phyloP scores from a whole-genome alignment of 192 early-diverging fungal species.

The Jimgerdemannia flammicorona region DNA sequence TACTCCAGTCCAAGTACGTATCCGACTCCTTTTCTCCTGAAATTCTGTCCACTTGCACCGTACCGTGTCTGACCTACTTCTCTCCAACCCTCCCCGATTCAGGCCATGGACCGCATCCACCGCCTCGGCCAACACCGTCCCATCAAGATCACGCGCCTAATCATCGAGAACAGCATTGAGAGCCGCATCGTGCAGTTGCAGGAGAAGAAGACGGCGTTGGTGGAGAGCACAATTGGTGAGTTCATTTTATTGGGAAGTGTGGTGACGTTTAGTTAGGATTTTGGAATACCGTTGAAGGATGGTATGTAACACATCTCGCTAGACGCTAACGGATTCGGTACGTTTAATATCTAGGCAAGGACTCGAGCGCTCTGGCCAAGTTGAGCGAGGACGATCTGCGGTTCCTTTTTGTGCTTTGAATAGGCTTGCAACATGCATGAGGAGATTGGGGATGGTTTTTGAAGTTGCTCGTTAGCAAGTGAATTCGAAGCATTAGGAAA shows the following conservation, averaged over 20 bases:
- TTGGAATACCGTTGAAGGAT: too few relatives aligned
- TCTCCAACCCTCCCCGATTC: conserved; percentile 61
- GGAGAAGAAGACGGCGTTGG: conserved; percentile 90
- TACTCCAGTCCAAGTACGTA: not conserved
- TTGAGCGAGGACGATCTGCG: conserved; percentile 75
- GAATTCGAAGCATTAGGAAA: too few relatives aligned
- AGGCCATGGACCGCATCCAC: conserved; percentile 96
- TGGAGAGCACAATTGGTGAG: conserved; percentile 82
- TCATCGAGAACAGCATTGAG: conserved; percentile 94
- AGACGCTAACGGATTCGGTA: too few relatives aligned
- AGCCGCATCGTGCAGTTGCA: conserved; percentile 86
- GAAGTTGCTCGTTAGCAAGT: too few relatives aligned
- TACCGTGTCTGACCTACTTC: not conserved
- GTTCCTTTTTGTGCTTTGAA: conserved; percentile 79
- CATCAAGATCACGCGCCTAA: conserved; percentile 82
- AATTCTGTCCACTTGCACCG: not conserved
- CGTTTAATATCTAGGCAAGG: conserved; percentile 31
- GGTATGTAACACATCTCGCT: too few relatives aligned
- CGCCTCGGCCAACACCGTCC: conserved; percentile 89
- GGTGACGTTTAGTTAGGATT: too few relatives aligned
- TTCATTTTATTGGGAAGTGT: not conserved
- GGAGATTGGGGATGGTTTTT: too few relatives aligned
- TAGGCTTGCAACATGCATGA: not conserved
- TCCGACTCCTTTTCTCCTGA: not conserved
- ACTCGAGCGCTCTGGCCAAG: conserved; percentile 68